Evolutionary conservation across 805 yeast genomes (phyloP).

Genomic region (Lipomyces kockii): DNA sequence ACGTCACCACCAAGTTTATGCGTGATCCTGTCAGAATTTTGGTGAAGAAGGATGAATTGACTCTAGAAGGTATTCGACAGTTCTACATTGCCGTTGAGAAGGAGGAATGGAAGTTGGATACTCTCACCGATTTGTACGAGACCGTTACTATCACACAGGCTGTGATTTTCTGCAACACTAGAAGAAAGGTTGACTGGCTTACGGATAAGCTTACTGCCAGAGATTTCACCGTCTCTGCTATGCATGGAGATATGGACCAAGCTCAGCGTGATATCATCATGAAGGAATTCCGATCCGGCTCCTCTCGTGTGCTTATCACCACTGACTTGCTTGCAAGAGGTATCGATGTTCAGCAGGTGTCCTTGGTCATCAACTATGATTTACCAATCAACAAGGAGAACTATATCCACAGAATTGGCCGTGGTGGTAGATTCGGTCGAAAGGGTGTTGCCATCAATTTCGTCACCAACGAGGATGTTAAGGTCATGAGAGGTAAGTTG

Average conservation of each 20-base stretch:
- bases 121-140: conserved; percentile 92
- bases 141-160: conserved; percentile 95
- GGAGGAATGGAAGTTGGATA: conserved; percentile 93
- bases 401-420: conserved; percentile 96
- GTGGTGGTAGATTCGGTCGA: conserved; percentile 98
- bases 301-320: conserved; percentile 89
- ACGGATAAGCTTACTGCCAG: conserved; percentile 75
- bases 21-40: conserved; percentile 91
- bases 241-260: conserved; percentile 98
- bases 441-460: conserved; percentile 98
- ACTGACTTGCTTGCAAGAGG: conserved; percentile 99
- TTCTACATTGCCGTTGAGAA: conserved; percentile 87
- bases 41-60: conserved; percentile 92
- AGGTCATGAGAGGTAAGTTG: conserved; percentile 64
- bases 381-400: conserved; percentile 91
- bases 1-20: conserved; percentile 89
- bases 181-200: conserved; percentile 91
- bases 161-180: conserved; percentile 96
- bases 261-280: conserved; percentile 91
- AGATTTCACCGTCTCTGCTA: conserved; percentile 90
- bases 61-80: conserved; percentile 93
- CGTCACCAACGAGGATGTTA: conserved; percentile 78
- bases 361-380: conserved; percentile 93
- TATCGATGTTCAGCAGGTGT: conserved; percentile 97
- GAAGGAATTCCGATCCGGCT: conserved; percentile 94